Conservation (phyloP, 176 grass and related monocot species). For the sorghum (Sorghum bicolor) region DNA sequence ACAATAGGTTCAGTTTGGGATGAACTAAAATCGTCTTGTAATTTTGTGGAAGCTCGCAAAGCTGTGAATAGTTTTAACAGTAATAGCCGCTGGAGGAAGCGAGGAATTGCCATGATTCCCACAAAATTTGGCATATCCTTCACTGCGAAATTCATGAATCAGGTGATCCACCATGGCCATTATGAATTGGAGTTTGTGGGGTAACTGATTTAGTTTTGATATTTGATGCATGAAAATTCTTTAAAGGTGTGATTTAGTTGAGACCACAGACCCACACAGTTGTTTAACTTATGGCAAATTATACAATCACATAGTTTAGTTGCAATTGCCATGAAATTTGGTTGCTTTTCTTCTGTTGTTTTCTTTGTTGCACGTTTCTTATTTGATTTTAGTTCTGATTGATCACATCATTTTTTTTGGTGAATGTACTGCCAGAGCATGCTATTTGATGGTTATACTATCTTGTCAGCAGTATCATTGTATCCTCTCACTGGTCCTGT, state of each 20-base stretch:
- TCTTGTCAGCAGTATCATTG: not conserved
- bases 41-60: constrained; percentile 60
- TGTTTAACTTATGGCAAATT: not conserved
- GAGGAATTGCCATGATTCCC: constrained; percentile 85
- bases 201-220: not conserved
- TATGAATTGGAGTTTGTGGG: not conserved
- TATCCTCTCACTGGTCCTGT: not conserved
- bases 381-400: not conserved
- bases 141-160: constrained; percentile 78
- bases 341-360: not conserved
- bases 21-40: constrained; percentile 81
- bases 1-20: constrained; percentile 73
- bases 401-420: not conserved
- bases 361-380: constrained; percentile 11
- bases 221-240: constrained; percentile 1
- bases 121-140: constrained; percentile 98
- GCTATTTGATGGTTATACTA: not conserved
- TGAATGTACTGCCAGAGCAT: not conserved
- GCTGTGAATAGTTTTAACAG: constrained; percentile 49
- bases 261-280: not conserved
- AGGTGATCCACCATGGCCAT: constrained; percentile 42
- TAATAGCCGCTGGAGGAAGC: constrained; percentile 85
- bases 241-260: not conserved
- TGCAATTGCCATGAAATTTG: not conserved
- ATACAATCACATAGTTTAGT: not conserved